Evolutionary conservation across 306 rosid species (phyloP).

Genomic region (Vicia faba): DNA sequence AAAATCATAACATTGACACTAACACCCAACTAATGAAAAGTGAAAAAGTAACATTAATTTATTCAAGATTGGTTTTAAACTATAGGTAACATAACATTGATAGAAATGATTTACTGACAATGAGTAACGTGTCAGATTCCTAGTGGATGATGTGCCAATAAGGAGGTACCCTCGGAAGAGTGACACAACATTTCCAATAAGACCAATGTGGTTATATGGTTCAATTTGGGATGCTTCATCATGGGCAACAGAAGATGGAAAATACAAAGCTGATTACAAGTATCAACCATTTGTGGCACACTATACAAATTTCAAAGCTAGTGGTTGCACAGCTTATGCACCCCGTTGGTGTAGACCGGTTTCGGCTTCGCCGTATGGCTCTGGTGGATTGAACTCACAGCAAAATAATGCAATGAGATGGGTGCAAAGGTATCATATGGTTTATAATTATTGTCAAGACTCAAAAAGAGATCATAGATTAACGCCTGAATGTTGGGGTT

Average conservation of each 20-base stretch:
- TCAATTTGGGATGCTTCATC: constrained; percentile 99
- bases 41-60: constrained; percentile 37
- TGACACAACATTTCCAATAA: constrained; percentile 70
- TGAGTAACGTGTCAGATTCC: constrained; percentile 59
- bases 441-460: constrained; percentile 86
- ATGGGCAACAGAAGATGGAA: constrained; percentile 99
- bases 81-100: neutral
- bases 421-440: constrained; percentile 79
- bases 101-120: constrained; percentile 21
- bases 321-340: constrained; percentile 80
- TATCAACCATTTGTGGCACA: constrained; percentile 90
- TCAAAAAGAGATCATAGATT: constrained; percentile 78
- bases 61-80: constrained; percentile 2
- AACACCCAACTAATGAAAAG: constrained; percentile 21
- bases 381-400: constrained; percentile 71
- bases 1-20: constrained; percentile 25
- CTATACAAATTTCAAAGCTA: constrained; percentile 73
- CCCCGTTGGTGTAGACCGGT: constrained; percentile 71
- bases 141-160: constrained; percentile 95
- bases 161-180: constrained; percentile 85
- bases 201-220: constrained; percentile 99
- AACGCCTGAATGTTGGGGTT: constrained; percentile 86
- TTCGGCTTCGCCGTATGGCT: constrained; percentile 73
- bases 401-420: constrained; percentile 74
- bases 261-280: constrained; percentile 89